phyloP scores from a whole-genome alignment of 169 alveolate genomes.

The Babesia microti region DNA sequence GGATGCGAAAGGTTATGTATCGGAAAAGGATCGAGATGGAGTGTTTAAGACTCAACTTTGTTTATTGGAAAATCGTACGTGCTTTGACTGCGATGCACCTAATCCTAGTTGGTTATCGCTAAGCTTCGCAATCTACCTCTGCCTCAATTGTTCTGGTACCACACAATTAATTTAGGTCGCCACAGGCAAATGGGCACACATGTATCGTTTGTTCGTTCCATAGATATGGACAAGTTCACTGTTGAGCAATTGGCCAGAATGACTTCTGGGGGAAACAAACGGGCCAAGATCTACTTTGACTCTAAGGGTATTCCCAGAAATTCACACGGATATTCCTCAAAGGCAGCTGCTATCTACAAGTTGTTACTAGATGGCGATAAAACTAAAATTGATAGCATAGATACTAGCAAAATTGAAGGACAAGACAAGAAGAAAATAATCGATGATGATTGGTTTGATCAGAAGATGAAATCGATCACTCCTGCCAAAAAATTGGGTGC shows the following conservation, averaged over 20 bases:
- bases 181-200: slow-evolving; percentile 93
- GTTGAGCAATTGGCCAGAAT: slow-evolving; percentile 69
- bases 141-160: slow-evolving; percentile 91
- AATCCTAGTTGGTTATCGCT: slow-evolving; percentile 95
- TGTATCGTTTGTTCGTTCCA: slow-evolving; percentile 84
- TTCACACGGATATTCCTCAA: slow-evolving; percentile 17
- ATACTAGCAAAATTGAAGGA: no score
- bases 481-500: no score
- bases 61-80: slow-evolving; percentile 63
- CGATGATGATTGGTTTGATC: no score
- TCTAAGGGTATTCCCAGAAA: slow-evolving; percentile 9
- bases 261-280: slow-evolving; percentile 54
- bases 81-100: slow-evolving; percentile 88
- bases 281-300: slow-evolving; percentile 30
- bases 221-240: slow-evolving; percentile 80
- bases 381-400: no score
- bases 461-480: no score
- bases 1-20: slow-evolving; percentile 67
- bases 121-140: slow-evolving; percentile 85
- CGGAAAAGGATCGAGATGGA: slow-evolving; percentile 58
- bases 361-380: slow-evolving; percentile 26
- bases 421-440: no score
- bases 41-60: slow-evolving; percentile 53
- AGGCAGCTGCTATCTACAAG: slow-evolving; percentile 17
- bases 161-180: no score